Evolutionary conservation across 352 stramenopile genomes (phyloP).

Genomic region (Phytophthora niederhauseri): DNA sequence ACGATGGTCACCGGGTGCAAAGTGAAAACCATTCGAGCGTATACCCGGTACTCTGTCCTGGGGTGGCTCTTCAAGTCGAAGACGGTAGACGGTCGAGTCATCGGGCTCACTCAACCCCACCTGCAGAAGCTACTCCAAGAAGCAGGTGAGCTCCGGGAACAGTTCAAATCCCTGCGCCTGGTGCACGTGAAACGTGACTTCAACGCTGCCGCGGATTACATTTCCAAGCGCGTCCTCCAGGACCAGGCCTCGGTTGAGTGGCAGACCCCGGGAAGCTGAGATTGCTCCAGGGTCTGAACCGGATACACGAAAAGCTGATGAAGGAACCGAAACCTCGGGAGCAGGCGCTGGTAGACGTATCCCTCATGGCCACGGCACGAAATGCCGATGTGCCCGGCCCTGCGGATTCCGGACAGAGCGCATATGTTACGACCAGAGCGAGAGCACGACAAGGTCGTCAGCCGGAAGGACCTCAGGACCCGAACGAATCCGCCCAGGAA

Average conservation of each 20-base stretch:
- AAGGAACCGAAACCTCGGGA: background rate
- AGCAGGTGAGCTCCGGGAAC: background rate
- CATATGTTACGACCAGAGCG: background rate
- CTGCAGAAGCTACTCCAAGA: constrained; percentile 17
- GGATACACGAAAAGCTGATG: constrained; percentile 7
- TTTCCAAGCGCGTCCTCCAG: constrained; percentile 10
- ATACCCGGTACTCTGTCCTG: constrained; percentile 11
- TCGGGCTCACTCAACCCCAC: constrained; percentile 18
- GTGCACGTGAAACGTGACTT: constrained; percentile 32
- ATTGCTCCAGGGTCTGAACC: constrained; percentile 1
- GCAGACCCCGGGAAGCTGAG: background rate
- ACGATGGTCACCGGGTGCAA: constrained; percentile 4
- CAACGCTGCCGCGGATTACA: constrained; percentile 22
- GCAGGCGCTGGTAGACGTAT: background rate
- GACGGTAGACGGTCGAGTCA: background rate
- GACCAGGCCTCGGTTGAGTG: background rate
- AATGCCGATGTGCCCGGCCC: no score
- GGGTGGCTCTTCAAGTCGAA: constrained; percentile 11
- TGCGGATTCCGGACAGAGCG: background rate
- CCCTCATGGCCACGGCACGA: background rate
- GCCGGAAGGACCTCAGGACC: background rate
- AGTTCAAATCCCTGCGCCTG: constrained; percentile 9
- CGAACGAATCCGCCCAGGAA: background rate
- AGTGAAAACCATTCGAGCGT: background rate
- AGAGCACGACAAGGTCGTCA: background rate